These are phyloP conservation scores for Simmondsia chinensis DNA, from an alignment of 148 eudicot species.

Conservation along the genomic window DNA sequence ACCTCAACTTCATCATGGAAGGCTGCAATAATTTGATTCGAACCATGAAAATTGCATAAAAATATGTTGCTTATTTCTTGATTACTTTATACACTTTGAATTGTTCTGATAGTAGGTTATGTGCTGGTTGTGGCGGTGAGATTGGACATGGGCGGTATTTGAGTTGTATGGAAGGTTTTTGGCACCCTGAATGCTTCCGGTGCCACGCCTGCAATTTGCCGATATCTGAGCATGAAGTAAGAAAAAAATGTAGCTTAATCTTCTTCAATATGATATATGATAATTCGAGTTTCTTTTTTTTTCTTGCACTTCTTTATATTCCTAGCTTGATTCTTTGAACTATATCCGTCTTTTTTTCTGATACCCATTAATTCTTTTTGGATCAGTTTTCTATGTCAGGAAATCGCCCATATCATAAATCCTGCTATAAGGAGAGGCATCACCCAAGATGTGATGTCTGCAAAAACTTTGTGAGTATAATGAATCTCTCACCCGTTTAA, in stretches of 20 bases:
- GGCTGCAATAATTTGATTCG: too few species aligned
- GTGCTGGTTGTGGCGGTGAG: slow-evolving; percentile 77
- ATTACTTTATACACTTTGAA: too few species aligned
- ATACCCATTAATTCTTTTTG: slow-evolving; percentile 5
- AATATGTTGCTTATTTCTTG: too few species aligned
- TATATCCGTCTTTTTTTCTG: neutral
- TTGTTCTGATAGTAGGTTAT: slow-evolving; percentile 30
- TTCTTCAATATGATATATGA: too few species aligned
- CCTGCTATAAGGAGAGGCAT: slow-evolving; percentile 79
- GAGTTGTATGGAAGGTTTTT: slow-evolving; percentile 87
- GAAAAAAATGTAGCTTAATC: too few species aligned
- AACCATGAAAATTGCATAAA: too few species aligned
- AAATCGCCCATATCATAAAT: slow-evolving; percentile 71
- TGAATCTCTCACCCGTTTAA: too few species aligned
- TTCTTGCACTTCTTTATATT: neutral
- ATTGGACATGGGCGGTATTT: slow-evolving; percentile 80
- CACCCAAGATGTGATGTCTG: slow-evolving; percentile 98
- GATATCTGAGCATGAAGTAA: slow-evolving; percentile 86
- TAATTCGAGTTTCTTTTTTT: too few species aligned
- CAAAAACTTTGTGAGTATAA: slow-evolving; percentile 59
- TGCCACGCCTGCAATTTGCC: slow-evolving; percentile 72
- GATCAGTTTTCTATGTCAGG: slow-evolving; percentile 77
- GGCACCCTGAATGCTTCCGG: slow-evolving; percentile 96
- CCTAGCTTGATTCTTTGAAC: too few species aligned
- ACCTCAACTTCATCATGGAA: too few species aligned